Percentiles rank a stretch among this genome's conserved stretches.
These are phyloP conservation scores for Verticillium zaregamsianum DNA, from an alignment of 2,329 filamentous ascomycete species.

Conservation along the genomic window DNA sequence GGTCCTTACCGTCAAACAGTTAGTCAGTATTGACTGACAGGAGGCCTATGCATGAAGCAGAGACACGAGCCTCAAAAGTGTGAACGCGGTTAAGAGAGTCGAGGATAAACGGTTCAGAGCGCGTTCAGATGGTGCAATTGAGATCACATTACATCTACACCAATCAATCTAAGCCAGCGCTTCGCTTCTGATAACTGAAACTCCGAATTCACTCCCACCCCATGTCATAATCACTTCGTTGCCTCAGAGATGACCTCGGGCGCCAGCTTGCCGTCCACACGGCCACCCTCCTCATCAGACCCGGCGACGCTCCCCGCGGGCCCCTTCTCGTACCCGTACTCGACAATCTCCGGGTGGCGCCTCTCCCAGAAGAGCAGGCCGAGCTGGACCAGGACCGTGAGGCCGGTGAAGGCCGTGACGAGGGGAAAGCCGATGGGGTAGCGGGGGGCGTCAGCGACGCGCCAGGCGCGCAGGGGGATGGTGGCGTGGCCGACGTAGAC, in stretches of 20 bases:
- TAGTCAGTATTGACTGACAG: too few species aligned
- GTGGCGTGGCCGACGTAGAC: conserved; percentile 34
- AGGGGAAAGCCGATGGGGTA: conserved; percentile 33
- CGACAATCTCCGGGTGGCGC: conserved; percentile 16
- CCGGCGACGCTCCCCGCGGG: neutral
- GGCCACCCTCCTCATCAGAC: neutral
- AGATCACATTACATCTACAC: too few species aligned
- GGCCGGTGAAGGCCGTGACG: conserved; percentile 24
- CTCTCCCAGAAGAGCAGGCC: conserved; percentile 24
- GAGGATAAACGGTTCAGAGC: too few species aligned
- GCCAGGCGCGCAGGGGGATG: conserved; percentile 30
- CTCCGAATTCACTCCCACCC: too few species aligned
- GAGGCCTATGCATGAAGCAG: too few species aligned
- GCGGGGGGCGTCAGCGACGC: conserved; percentile 26
- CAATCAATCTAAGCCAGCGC: too few species aligned
- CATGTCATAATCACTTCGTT: neutral
- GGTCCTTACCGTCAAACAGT: too few species aligned
- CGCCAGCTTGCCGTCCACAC: neutral
- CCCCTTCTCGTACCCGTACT: conserved; percentile 11
- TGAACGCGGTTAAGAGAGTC: too few species aligned
- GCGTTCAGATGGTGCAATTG: too few species aligned
- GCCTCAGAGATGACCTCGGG: neutral
- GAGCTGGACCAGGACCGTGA: conserved; percentile 25
- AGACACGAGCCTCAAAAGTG: too few species aligned
- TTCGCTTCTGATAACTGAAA: too few species aligned